These are phyloP conservation scores for Scedosporium apiospermum DNA, from an alignment of 2,329 filamentous ascomycete species.

Conservation along the genomic window DNA sequence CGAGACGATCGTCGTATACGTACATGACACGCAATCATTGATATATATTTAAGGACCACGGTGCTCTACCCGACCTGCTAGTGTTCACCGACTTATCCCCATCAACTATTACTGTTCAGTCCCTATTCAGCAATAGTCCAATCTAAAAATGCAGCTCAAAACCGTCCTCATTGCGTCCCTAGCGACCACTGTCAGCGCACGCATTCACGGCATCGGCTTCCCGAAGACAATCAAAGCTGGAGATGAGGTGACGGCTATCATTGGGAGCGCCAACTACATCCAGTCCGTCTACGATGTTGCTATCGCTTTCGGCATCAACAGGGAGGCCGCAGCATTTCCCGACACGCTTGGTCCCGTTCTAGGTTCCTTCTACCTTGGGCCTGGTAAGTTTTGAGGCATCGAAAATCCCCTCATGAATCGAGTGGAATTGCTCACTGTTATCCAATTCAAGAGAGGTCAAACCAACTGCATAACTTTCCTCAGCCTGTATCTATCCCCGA, in stretches of 20 bases:
- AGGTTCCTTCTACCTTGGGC: constrained; percentile 25
- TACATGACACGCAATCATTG: no score
- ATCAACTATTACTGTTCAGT: no score
- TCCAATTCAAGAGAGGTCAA: constrained; percentile 14
- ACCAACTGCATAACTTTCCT: constrained; percentile 16
- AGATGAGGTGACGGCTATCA: constrained; percentile 24
- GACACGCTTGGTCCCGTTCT: constrained; percentile 20
- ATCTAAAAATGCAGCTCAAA: constrained; percentile 1
- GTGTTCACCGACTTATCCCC: no score
- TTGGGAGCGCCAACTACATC: constrained; percentile 32
- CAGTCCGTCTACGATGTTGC: constrained; percentile 33
- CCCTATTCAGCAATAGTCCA: no score
- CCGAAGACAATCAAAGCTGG: constrained; percentile 30
- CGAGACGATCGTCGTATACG: no score
- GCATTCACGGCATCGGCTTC: constrained; percentile 32
- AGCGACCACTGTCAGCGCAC: constrained; percentile 20
- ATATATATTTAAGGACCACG: no score
- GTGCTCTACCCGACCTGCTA: no score
- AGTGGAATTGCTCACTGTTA: neutral
- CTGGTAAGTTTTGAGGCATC: constrained; percentile 14
- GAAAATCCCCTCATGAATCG: neutral
- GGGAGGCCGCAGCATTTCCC: constrained; percentile 14
- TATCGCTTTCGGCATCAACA: constrained; percentile 29
- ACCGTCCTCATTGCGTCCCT: constrained; percentile 12
- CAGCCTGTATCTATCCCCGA: constrained; percentile 17